A percentile compares a stretch with the other conserved stretches of the same genome.
These are phyloP conservation scores for Saturnispora halmiae DNA, from an alignment of 805 yeast species.

Conservation along the genomic window DNA sequence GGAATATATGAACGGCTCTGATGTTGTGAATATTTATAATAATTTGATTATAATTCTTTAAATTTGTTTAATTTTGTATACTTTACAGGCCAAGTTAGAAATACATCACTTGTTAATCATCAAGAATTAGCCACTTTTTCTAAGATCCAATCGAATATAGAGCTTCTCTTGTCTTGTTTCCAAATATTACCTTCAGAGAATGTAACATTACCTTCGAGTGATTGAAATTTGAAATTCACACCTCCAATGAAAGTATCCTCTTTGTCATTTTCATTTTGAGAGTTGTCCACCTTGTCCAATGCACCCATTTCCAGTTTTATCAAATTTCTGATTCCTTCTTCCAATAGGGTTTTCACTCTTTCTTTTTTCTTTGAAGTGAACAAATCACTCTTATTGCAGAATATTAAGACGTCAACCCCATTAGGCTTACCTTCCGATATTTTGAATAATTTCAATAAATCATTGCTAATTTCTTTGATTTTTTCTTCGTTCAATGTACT, in stretches of 20 bases:
- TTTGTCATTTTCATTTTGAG: conserved; percentile 22
- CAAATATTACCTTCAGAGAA: conserved; percentile 65
- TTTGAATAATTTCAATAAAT: conserved; percentile 49
- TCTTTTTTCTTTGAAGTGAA: conserved; percentile 70
- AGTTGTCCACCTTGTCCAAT: conserved; percentile 34
- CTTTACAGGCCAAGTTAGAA: too few relatives aligned
- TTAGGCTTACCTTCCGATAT: conserved; percentile 53
- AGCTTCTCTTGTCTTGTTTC: conserved; percentile 37
- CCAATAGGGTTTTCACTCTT: conserved; percentile 52
- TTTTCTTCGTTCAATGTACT: conserved; percentile 41
- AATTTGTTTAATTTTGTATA: too few relatives aligned
- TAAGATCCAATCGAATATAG: conserved; percentile 74
- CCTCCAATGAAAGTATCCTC: conserved; percentile 36
- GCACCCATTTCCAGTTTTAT: conserved; percentile 40
- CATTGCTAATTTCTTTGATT: conserved; percentile 46
- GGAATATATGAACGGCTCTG: too few relatives aligned
- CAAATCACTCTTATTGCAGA: conserved; percentile 77
- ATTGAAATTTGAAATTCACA: conserved; percentile 50
- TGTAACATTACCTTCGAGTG: conserved; percentile 64
- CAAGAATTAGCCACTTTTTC: conserved; percentile 52
- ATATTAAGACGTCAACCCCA: conserved; percentile 68
- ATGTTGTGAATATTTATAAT: too few relatives aligned
- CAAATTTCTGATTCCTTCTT: conserved; percentile 50
- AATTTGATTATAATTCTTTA: too few relatives aligned
- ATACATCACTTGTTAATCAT: background rate